Evolutionary conservation across 2,329 filamentous ascomycete species (phyloP).

Genomic region (Sporothrix euskadiensis): DNA sequence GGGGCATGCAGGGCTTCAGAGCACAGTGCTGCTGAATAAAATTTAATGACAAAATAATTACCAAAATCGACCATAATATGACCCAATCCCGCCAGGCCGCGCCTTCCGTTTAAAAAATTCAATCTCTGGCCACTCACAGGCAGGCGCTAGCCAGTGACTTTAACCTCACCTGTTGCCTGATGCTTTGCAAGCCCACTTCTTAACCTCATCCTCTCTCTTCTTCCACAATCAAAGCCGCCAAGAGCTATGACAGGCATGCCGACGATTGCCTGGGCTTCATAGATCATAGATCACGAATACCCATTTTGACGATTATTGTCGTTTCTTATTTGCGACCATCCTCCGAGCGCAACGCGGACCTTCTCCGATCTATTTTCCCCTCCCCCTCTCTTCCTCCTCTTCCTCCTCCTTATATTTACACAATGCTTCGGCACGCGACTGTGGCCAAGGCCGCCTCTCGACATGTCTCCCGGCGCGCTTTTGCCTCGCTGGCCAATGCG

Average conservation of each 20-base stretch:
- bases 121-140: conserved; percentile 25
- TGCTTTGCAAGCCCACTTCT: neutral
- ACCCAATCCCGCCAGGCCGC: conserved; percentile 10
- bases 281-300: conserved; percentile 16
- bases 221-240: conserved; percentile 15
- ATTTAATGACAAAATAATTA: conserved; percentile 7
- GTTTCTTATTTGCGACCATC: neutral
- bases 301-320: neutral
- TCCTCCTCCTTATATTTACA: neutral
- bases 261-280: conserved; percentile 28
- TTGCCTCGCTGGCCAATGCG: conserved; percentile 58
- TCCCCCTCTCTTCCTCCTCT: neutral
- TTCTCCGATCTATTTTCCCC: neutral
- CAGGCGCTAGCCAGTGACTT: conserved; percentile 16
- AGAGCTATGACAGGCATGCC: conserved; percentile 29
- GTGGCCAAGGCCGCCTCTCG: conserved; percentile 24
- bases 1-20: neutral
- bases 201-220: neutral
- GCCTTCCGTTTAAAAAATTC: conserved; percentile 26
- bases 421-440: conserved; percentile 25
- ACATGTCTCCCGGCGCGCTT: conserved; percentile 19
- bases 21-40: neutral
- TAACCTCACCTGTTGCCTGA: conserved; percentile 20
- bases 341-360: neutral
- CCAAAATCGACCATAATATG: neutral